phyloP scores from a whole-genome alignment of 768 basidiomycete species.

The Clitopilus hobsonii region DNA sequence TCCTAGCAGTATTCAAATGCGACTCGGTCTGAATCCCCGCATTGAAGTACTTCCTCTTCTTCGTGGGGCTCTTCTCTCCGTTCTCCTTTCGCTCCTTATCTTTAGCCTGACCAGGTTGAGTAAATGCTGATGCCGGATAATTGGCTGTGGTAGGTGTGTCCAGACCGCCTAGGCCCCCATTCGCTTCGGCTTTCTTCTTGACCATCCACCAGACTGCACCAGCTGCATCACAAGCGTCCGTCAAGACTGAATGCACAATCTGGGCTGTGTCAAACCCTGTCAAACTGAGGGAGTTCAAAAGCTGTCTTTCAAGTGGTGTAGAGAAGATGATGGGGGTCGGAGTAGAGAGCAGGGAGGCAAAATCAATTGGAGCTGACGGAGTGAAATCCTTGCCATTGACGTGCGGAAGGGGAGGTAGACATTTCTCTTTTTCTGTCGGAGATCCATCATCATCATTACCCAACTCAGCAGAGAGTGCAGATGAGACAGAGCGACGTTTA shows the following conservation, averaged over 20 bases:
- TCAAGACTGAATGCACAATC: conserved; percentile 89
- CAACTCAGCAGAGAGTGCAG: conserved; percentile 54
- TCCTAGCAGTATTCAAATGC: conserved; percentile 24
- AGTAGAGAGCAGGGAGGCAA: conserved; percentile 56
- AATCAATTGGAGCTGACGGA: conserved; percentile 31
- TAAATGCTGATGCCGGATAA: conserved; percentile 4
- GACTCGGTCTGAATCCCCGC: conserved; percentile 46
- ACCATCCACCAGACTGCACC: conserved; percentile 98
- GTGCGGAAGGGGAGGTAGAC: conserved; percentile 28
- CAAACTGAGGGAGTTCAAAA: conserved; percentile 67
- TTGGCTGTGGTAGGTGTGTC: conserved; percentile 7
- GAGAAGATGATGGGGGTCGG: conserved; percentile 85
- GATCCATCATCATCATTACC: conserved; percentile 34
- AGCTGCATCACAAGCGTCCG: conserved; percentile 87
- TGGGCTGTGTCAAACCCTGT: conserved; percentile 93
- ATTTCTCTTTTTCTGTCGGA: conserved; percentile 40
- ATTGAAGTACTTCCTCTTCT: conserved; percentile 25
- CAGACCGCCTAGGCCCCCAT: conserved; percentile 30
- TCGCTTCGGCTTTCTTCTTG: conserved; percentile 70
- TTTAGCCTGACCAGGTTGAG: conserved; percentile 8
- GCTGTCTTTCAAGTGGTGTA: conserved; percentile 71
- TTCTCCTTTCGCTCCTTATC: neutral
- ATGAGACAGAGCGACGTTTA: conserved; percentile 93
- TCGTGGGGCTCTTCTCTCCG: conserved; percentile 20
- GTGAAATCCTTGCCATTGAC: conserved; percentile 30